Conservation (phyloP, 108 stramenopile species). For the Mediolabrus comicus region DNA sequence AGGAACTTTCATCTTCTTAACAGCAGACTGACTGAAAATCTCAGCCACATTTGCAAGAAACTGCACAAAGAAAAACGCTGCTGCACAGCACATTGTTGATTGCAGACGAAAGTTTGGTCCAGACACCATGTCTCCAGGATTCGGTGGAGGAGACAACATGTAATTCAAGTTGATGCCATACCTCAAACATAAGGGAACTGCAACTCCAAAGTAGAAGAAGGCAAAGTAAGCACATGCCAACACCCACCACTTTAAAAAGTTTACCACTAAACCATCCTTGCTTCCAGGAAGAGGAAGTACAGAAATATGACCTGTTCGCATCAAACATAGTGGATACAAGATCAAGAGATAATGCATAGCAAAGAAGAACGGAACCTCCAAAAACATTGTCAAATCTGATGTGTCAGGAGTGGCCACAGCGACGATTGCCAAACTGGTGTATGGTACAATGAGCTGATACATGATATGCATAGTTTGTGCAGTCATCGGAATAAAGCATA, state of each 20-base stretch:
- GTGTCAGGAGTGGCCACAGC: constrained; percentile 47
- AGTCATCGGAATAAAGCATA: constrained; percentile 30
- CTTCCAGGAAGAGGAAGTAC: constrained; percentile 18
- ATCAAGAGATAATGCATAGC: constrained; percentile 44
- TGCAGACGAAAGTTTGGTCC: constrained; percentile 46
- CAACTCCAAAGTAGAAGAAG: constrained; percentile 48
- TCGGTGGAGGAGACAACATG: constrained; percentile 49
- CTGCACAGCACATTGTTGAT: constrained; percentile 30
- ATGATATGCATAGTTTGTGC: constrained; percentile 40
- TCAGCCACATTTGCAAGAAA: constrained; percentile 25
- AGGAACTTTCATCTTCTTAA: background rate
- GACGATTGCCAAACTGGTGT: constrained; percentile 39
- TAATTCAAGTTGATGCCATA: constrained; percentile 48
- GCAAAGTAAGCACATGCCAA: constrained; percentile 44
- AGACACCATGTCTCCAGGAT: constrained; percentile 32
- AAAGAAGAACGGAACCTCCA: constrained; percentile 50
- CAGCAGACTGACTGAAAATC: constrained; percentile 1
- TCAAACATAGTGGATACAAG: constrained; percentile 32
- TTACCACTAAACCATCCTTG: constrained; percentile 11
- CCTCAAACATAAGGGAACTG: constrained; percentile 25
- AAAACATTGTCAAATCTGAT: constrained; percentile 48
- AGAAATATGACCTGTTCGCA: constrained; percentile 27
- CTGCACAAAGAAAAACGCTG: constrained; percentile 37
- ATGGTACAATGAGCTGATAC: constrained; percentile 38
- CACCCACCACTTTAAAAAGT: constrained; percentile 43